phyloP scores from a whole-genome alignment of 495 filamentous ascomycete genomes.

The Penicillium riverlandense region DNA sequence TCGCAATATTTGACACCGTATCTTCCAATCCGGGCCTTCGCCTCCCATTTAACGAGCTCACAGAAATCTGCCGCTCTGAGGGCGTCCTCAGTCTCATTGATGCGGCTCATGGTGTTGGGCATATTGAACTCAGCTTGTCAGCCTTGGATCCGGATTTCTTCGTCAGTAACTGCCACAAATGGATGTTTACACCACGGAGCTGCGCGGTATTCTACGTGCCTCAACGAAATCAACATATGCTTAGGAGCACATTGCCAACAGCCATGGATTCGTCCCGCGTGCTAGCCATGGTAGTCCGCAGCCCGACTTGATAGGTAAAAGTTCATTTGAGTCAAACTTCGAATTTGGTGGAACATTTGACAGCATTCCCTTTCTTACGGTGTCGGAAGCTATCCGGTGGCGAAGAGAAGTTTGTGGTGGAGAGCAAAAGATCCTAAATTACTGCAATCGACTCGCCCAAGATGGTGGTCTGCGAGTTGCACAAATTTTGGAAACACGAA shows the following conservation, averaged over 20 bases:
- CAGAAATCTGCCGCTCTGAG: constrained; percentile 47
- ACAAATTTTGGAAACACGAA: constrained; percentile 52
- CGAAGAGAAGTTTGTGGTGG: constrained; percentile 58
- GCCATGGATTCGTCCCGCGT: constrained; percentile 33
- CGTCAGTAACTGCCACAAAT: constrained; percentile 74
- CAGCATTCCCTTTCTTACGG: constrained; percentile 53
- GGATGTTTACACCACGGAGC: constrained; percentile 67
- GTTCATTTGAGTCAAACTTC: constrained; percentile 56
- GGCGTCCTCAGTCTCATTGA: constrained; percentile 57
- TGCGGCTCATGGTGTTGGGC: constrained; percentile 69
- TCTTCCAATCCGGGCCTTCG: constrained; percentile 60
- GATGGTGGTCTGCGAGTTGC: constrained; percentile 50
- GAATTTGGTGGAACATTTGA: constrained; percentile 68
- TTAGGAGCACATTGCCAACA: constrained; percentile 65
- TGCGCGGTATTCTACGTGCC: constrained; percentile 74
- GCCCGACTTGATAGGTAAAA: constrained; percentile 17
- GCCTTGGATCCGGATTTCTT: constrained; percentile 67
- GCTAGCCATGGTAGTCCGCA: too few relatives aligned
- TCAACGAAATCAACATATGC: constrained; percentile 57
- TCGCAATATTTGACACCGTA: constrained; percentile 72
- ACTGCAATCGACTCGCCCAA: constrained; percentile 44
- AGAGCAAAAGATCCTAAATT: constrained; percentile 53
- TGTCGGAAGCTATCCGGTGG: constrained; percentile 58
- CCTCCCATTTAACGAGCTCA: constrained; percentile 62
- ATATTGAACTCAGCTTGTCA: constrained; percentile 55